Base-by-base conservation (phyloP, 768 basidiomycete species). In the Suillus luteus region DNA sequence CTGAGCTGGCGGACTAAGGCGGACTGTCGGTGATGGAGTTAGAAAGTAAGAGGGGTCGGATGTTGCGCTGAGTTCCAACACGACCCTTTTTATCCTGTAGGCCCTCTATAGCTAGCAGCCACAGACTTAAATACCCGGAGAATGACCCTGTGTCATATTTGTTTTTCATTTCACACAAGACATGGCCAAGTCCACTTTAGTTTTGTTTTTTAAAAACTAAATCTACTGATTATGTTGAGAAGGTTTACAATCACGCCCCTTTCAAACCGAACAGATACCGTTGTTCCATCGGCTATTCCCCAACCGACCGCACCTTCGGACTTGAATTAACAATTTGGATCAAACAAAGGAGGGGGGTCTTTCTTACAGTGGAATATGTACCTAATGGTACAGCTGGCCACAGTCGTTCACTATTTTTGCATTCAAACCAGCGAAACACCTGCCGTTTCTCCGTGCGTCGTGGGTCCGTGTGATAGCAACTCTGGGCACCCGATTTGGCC, bases 1-100 rank as follows among this genome's bases (percentile, higher is more conserved):
- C 74, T 75, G 74, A 75, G 74, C 75, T 75, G 65, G 74, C 74
- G 75, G 74, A 76, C 70, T 75, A 62, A 67, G 66, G 75, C 74
- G 75, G 74, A 76, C 71, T 75, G 65, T 69, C 67, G 71, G 71
- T 73, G 67, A 55, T 66, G 64, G 65, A 63, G 63, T 65, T 66
- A 62, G 66, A 65, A 51, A 62, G 66, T 58, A 72, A 63, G 64
- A 73, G 64, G 69, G 65, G 64, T 55, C 54, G 43, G 46, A 55
- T 24, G 61, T 54, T 60, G 51, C 74, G 69, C 73, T 74, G 74
- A 73, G 73, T 75, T 74, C 64, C 7, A 59, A 65, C 55, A 31
- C 10, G 27, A 43, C 19, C 52, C 52, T 59, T 64, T 64, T 37
- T 60, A 54, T 57, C 24, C 55, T 38, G 8, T 14, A 11, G 31